These are phyloP conservation scores for Colletotrichum tofieldiae DNA, from an alignment of 2,329 filamentous ascomycete species.

Conservation along the genomic window DNA sequence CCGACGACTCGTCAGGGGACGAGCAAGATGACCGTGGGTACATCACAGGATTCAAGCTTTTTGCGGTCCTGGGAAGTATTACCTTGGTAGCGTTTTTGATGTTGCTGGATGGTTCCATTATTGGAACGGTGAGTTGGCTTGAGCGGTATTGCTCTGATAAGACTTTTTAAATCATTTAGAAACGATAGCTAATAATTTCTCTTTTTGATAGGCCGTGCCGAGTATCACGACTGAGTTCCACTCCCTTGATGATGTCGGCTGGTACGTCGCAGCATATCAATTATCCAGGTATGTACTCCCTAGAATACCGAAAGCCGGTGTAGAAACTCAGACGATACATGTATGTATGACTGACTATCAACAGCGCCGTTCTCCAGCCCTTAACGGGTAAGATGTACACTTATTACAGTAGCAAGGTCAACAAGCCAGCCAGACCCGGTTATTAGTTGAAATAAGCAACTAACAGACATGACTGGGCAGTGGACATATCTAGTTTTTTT, in stretches of 20 bases:
- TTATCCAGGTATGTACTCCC: constrained; percentile 43
- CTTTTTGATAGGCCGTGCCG: constrained; percentile 47
- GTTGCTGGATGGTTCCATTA: no score
- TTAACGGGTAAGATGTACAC: constrained; percentile 53
- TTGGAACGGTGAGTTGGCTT: no score
- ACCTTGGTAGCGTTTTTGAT: no score
- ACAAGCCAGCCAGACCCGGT: background rate
- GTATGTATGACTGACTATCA: background rate
- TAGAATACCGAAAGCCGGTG: background rate
- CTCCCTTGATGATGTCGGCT: constrained; percentile 60
- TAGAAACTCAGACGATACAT: background rate
- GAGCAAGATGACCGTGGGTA: no score
- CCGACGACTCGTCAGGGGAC: no score
- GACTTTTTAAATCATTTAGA: no score
- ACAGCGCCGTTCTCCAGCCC: constrained; percentile 47
- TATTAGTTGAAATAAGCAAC: background rate
- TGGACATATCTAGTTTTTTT: constrained; percentile 50
- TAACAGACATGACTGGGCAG: constrained; percentile 36
- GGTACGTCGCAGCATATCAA: constrained; percentile 59
- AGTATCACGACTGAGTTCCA: constrained; percentile 53
- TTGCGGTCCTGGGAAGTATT: no score
- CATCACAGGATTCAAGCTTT: no score
- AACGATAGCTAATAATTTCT: no score
- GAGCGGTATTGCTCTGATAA: no score
- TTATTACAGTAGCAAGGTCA: constrained; percentile 46